Base-by-base conservation (phyloP, 1,284 basidiomycete species). In the Papiliotrema terrestris region DNA sequence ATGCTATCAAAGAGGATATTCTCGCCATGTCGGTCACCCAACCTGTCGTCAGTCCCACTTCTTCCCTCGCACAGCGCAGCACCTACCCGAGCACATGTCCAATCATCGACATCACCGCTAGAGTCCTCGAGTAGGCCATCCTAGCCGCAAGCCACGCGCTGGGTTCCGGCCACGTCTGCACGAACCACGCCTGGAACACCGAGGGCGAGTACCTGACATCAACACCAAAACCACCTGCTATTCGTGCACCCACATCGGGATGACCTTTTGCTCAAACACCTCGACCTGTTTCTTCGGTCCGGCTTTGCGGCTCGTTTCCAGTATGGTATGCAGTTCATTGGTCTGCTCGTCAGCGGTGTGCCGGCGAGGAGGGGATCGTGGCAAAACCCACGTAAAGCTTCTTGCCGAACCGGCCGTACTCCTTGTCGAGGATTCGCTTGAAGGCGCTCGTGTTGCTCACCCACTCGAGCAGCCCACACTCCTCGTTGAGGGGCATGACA, bases 101-200 rank as follows among this genome's bases (percentile, higher is more conserved):
- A 25, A 98, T 91, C 88, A 99, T 98, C 3, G 91, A 96, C 89
- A 98, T 98, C 48, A 98, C 96, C 0, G 96, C 96, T 0, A 88
- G 83, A 0, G 96, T 98, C 43, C 95, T 83, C 15, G 85, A 87
- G 71, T 95, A 99, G 2, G 86, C 83, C 57, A 91, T 79, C 25
- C 96, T 85, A 69, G 89, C 90, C 2, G 87, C 84, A 29, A 98
- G 81, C 96, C 96, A 99, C 0, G 90, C 88, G 0, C 89, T 87
- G 0, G 96, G 95, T 68, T 99, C 96, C 0, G 96, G 94, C 79
- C 98, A 99, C 0, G 89, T 94, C 66, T 91, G 88, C 44, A 97
- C 78, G 75, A 98, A 98, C 95, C 96, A 98, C 63, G 97, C 91
- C 68, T 97, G 91, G 73, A 99, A 94, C 3, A 98, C 86, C 0